These are phyloP conservation scores for Akanthomyces lecanii DNA, from an alignment of 2,329 filamentous ascomycete genomes.

Conservation along the genomic window DNA sequence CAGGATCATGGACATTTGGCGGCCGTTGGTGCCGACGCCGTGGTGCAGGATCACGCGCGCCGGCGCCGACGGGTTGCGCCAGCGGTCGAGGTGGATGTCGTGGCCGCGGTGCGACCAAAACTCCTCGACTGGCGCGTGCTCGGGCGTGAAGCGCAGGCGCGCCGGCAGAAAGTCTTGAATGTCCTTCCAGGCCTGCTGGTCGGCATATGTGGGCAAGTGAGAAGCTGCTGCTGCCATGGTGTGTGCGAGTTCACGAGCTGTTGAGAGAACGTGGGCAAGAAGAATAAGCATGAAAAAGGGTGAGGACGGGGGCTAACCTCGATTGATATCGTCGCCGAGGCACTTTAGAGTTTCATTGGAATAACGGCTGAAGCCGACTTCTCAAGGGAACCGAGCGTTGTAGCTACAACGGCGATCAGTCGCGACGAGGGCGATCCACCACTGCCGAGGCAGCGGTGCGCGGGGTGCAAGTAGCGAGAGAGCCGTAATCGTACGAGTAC, in stretches of 20 bases:
- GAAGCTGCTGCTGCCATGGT: background rate
- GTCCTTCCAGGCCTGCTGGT: constrained; percentile 10
- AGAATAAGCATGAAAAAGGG: background rate
- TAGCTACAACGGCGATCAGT: background rate
- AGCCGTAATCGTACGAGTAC: too few relatives aligned
- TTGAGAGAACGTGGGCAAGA: background rate
- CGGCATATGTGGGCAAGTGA: background rate
- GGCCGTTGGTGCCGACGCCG: constrained; percentile 9
- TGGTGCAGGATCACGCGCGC: constrained; percentile 5
- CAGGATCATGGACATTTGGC: constrained; percentile 6
- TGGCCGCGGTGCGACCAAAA: constrained; percentile 3
- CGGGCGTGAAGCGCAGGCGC: background rate
- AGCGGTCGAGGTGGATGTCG: constrained; percentile 3
- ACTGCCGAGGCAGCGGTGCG: background rate
- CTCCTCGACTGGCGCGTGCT: constrained; percentile 2
- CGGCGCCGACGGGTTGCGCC: constrained; percentile 5
- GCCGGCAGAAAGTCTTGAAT: background rate
- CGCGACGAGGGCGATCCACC: background rate
- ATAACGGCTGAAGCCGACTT: too few relatives aligned
- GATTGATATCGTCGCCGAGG: background rate
- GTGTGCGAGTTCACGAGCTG: background rate
- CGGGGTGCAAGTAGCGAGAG: background rate
- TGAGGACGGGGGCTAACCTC: background rate
- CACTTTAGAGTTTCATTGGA: too few relatives aligned
- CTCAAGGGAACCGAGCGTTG: background rate